phyloP scores from a whole-genome alignment of 129 eudicot genomes.

The Sambucus nigra region DNA sequence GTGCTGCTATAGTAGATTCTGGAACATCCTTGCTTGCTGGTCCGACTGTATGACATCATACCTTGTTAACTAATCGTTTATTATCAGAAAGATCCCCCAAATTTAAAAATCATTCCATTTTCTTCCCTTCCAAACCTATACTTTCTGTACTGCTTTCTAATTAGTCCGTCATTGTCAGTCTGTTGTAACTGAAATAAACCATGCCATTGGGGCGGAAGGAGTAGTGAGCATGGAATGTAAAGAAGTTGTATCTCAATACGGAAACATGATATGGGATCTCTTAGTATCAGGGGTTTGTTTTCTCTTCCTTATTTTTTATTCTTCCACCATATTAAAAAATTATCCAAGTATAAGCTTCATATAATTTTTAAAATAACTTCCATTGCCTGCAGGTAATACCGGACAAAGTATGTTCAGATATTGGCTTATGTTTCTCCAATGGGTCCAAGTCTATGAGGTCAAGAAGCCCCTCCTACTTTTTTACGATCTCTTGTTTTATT shows the following conservation, averaged over 20 bases:
- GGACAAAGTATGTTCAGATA: slow-evolving; percentile 48
- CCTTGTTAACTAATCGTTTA: background rate
- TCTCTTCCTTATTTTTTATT: background rate
- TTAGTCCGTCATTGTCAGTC: slow-evolving; percentile 34
- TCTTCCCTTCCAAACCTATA: background rate
- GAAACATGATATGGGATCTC: slow-evolving; percentile 84
- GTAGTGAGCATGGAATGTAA: slow-evolving; percentile 79
- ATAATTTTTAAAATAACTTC: background rate
- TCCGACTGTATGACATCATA: slow-evolving; percentile 58
- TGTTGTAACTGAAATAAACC: slow-evolving; percentile 69
- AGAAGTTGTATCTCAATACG: slow-evolving; percentile 55
- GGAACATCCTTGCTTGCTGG: slow-evolving; percentile 94
- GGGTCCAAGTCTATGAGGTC: slow-evolving; percentile 52
- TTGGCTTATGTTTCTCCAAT: slow-evolving; percentile 56
- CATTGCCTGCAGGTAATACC: slow-evolving; percentile 49
- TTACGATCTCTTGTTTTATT: background rate
- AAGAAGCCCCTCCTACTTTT: background rate
- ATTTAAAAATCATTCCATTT: background rate
- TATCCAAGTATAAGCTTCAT: background rate
- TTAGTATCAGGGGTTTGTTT: slow-evolving; percentile 62
- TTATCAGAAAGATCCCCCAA: background rate
- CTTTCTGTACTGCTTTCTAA: background rate
- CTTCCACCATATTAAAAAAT: background rate
- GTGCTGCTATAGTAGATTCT: slow-evolving; percentile 90
- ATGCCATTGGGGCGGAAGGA: slow-evolving; percentile 92